Evolutionary conservation across 2,329 filamentous ascomycete species (phyloP).

Genomic region (Dactylella cylindrospora): DNA sequence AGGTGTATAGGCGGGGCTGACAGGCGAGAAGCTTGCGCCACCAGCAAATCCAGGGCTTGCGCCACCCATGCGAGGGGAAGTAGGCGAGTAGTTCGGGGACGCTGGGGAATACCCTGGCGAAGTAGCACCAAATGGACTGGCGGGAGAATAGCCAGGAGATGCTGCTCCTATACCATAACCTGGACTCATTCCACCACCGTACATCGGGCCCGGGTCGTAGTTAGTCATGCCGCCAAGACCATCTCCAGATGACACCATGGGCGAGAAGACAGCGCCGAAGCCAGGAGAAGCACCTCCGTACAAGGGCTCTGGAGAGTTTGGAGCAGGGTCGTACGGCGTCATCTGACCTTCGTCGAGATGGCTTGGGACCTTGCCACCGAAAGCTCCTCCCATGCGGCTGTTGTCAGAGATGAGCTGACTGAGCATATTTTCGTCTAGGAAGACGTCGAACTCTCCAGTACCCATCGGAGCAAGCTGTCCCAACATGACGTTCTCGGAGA

Average conservation of each 20-base stretch:
- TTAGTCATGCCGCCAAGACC: conserved; percentile 61
- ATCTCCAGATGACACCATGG: conserved; percentile 68
- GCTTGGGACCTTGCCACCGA: conserved; percentile 68
- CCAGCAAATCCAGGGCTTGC: conserved; percentile 61
- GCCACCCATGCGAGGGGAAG: conserved; percentile 66
- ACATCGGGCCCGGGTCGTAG: conserved; percentile 69
- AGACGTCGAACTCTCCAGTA: conserved; percentile 91
- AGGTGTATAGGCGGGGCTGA: conserved; percentile 59
- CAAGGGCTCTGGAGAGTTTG: conserved; percentile 63
- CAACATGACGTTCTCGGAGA: conserved; percentile 98
- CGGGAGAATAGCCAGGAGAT: conserved; percentile 70
- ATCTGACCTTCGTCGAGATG: conserved; percentile 68
- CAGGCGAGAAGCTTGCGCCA: conserved; percentile 59
- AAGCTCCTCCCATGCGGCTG: conserved; percentile 66
- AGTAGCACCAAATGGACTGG: conserved; percentile 73
- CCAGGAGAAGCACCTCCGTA: conserved; percentile 73
- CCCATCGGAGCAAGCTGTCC: conserved; percentile 96
- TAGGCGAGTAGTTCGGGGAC: conserved; percentile 68
- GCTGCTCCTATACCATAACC: conserved; percentile 56
- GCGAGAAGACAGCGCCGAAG: conserved; percentile 69
- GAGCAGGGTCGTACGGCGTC: conserved; percentile 83
- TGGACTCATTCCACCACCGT: conserved; percentile 59
- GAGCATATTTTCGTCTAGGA: conserved; percentile 91
- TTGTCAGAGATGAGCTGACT: conserved; percentile 94
- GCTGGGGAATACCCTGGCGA: conserved; percentile 68